These are phyloP conservation scores for Fusarium coffeatum DNA, from an alignment of 2,329 filamentous ascomycete genomes.

Conservation along the genomic window DNA sequence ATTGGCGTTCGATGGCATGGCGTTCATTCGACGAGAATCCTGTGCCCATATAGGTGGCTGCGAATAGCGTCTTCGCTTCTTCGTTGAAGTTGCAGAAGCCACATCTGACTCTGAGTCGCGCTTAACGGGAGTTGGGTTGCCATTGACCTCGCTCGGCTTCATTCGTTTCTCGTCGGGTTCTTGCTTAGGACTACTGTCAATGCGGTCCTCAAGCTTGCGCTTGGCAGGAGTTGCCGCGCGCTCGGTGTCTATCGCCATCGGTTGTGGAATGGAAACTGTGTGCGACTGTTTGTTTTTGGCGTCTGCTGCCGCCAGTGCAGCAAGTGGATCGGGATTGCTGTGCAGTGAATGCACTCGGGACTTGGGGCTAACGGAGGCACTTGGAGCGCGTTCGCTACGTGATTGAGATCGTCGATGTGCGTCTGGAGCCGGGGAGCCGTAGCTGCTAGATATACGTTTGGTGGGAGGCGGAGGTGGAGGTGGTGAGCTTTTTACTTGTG, in stretches of 20 bases:
- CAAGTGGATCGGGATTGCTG: conserved; percentile 54
- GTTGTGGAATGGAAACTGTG: conserved; percentile 39
- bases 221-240: conserved; percentile 54
- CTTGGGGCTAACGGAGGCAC: conserved; percentile 82
- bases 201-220: conserved; percentile 54
- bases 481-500: conserved; percentile 51
- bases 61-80: conserved; percentile 54
- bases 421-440: conserved; percentile 58
- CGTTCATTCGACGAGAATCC: conserved; percentile 51
- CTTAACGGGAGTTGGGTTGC: conserved; percentile 43
- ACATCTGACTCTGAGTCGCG: conserved; percentile 47
- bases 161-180: conserved; percentile 62
- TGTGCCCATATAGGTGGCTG: conserved; percentile 63
- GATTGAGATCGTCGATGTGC: conserved; percentile 63
- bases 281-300: conserved; percentile 37
- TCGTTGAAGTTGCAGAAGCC: conserved; percentile 52
- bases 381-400: conserved; percentile 73
- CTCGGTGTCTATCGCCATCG: conserved; percentile 48
- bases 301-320: conserved; percentile 47
- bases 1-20: conserved; percentile 51
- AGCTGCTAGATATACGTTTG: conserved; percentile 58
- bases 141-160: conserved; percentile 63
- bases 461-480: conserved; percentile 52
- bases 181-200: conserved; percentile 60
- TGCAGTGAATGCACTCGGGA: conserved; percentile 69